Evolutionary conservation across 306 rosid species (phyloP).

Genomic region (Carpinus viminea): DNA sequence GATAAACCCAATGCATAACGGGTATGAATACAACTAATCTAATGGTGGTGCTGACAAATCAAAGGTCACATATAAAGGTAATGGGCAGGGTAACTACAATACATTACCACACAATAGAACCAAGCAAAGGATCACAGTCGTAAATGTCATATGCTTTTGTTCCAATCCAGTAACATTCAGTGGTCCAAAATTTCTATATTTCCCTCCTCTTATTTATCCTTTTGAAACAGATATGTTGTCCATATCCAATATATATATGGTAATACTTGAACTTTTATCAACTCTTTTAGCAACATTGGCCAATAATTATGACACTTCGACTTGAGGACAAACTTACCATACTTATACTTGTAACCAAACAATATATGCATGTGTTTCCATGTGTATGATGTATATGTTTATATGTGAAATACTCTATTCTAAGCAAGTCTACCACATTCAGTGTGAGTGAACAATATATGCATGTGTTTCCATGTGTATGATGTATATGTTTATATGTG

Average conservation of each 20-base stretch:
- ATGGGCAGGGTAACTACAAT: background rate
- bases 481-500: background rate
- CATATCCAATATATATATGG: too few species aligned
- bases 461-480: background rate
- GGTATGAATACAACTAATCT: background rate
- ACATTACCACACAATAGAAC: background rate
- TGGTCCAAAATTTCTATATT: background rate
- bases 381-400: background rate
- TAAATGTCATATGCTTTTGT: background rate
- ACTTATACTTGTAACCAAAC: background rate
- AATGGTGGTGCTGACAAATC: background rate
- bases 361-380: background rate
- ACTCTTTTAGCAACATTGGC: background rate
- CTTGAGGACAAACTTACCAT: background rate
- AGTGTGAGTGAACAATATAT: too few species aligned
- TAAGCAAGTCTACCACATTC: background rate
- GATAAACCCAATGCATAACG: background rate
- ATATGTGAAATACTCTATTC: too few species aligned
- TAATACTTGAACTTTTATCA: background rate
- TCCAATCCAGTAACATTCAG: background rate
- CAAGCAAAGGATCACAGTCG: background rate
- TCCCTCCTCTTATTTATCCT: background rate
- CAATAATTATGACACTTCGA: background rate
- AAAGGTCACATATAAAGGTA: background rate
- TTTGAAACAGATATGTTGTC: background rate